These are phyloP conservation scores for Raffaelea arxii DNA, from an alignment of 2,329 filamentous ascomycete species.

Conservation along the genomic window DNA sequence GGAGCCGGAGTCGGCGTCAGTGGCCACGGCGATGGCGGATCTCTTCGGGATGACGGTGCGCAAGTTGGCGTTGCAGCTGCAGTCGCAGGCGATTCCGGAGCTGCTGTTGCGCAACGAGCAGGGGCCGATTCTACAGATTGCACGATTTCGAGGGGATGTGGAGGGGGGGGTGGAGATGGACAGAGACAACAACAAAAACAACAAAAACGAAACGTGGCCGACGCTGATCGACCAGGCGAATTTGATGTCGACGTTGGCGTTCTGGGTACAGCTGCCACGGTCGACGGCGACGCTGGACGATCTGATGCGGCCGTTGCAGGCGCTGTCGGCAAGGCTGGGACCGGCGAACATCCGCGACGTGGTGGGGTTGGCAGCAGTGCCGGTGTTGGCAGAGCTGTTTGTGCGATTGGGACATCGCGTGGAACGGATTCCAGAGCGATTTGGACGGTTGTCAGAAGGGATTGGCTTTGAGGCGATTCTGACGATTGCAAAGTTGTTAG, in stretches of 20 bases:
- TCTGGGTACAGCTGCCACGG: constrained; percentile 11
- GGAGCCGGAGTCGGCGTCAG: constrained; percentile 65
- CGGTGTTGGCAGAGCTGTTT: constrained; percentile 13
- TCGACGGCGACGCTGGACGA: constrained; percentile 8
- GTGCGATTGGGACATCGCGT: constrained; percentile 8
- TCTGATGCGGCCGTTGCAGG: constrained; percentile 10
- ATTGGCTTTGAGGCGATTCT: constrained; percentile 9
- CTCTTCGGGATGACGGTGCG: constrained; percentile 66
- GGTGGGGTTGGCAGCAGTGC: constrained; percentile 9
- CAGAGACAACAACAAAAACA: too few relatives aligned
- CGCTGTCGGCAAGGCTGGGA: constrained; percentile 7
- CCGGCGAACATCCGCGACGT: constrained; percentile 11
- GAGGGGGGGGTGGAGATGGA: too few relatives aligned
- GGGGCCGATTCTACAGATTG: constrained; percentile 58
- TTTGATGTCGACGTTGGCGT: constrained; percentile 45
- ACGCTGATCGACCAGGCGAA: constrained; percentile 47
- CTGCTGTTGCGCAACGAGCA: constrained; percentile 70
- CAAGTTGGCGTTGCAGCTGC: constrained; percentile 65
- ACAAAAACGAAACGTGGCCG: constrained; percentile 51
- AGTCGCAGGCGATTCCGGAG: constrained; percentile 75
- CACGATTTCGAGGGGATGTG: constrained; percentile 60
- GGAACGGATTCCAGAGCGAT: constrained; percentile 5
- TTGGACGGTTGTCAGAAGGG: constrained; percentile 1
- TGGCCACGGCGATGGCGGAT: constrained; percentile 70
- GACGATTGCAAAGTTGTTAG: constrained; percentile 17